Evolutionary conservation across 2,329 filamentous ascomycete species (phyloP).

Genomic region (Leptosphaerulina australis): DNA sequence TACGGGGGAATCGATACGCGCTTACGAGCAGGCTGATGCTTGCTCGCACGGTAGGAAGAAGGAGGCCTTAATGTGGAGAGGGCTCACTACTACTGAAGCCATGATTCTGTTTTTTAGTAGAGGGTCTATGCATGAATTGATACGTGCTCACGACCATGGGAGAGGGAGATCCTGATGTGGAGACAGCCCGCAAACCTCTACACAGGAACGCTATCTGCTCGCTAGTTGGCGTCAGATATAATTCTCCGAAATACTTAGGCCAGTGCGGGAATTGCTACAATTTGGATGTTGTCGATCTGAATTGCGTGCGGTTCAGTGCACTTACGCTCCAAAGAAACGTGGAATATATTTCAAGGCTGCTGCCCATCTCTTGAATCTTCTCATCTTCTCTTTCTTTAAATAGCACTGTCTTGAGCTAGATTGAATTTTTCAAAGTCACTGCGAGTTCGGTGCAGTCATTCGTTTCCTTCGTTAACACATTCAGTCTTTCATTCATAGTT

Average conservation of each 20-base stretch:
- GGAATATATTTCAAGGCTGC: conserved; percentile 14
- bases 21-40: conserved; percentile 2
- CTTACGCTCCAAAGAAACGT: conserved; percentile 1
- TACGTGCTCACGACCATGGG: not conserved
- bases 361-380: conserved; percentile 7
- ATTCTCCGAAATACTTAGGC: conserved; percentile 15
- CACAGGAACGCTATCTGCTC: conserved; percentile 7
- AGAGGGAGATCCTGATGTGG: not conserved
- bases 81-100: not conserved
- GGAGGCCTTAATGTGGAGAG: conserved; percentile 1
- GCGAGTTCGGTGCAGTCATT: conserved; percentile 22
- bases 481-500: conserved; percentile 10
- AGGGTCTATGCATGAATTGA: not conserved
- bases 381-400: conserved; percentile 3
- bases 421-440: conserved; percentile 15
- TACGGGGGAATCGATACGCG: not conserved
- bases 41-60: not conserved
- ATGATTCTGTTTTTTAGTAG: not conserved
- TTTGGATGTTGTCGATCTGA: conserved; percentile 5
- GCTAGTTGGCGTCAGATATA: conserved; percentile 17
- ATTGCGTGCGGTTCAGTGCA: conserved; percentile 2
- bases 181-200: not conserved
- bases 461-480: conserved; percentile 16
- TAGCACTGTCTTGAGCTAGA: conserved; percentile 10
- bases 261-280: conserved; percentile 13